Percentiles rank a stretch among this genome's conserved stretches.
phyloP scores from a whole-genome alignment of 208 protist species.

The Porcisia hertigi region DNA sequence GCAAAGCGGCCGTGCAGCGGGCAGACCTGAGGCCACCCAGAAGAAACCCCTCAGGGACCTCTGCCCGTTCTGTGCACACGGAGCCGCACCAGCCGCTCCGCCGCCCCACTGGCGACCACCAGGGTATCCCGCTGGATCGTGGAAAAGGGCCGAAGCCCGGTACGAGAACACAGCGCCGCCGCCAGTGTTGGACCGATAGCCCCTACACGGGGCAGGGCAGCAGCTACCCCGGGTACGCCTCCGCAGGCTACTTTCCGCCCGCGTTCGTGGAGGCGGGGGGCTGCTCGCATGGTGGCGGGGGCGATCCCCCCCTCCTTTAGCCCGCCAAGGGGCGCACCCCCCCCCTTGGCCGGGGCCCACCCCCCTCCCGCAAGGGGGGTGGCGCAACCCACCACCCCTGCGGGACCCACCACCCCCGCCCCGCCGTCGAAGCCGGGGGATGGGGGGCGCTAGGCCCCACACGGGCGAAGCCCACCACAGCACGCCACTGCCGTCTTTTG shows the following conservation, averaged over 20 bases:
- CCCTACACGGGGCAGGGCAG: neutral
- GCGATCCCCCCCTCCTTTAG: neutral
- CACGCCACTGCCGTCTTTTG: no score
- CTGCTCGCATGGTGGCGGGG: neutral
- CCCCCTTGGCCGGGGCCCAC: neutral
- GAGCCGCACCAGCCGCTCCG: conserved; percentile 7
- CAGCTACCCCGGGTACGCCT: neutral
- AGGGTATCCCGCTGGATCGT: neutral
- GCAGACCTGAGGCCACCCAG: neutral
- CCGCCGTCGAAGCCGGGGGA: no score
- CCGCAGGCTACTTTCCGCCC: conserved; percentile 1
- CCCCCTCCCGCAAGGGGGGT: no score
- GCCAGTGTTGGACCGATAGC: conserved; percentile 9
- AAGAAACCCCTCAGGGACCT: neutral
- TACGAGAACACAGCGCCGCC: conserved; percentile 1
- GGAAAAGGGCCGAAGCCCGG: neutral
- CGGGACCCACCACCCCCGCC: no score
- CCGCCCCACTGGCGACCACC: neutral
- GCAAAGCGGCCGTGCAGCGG: neutral
- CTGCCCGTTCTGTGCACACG: conserved; percentile 2
- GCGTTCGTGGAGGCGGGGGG: neutral
- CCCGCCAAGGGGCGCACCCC: neutral
- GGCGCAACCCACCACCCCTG: no score
- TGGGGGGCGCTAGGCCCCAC: no score
- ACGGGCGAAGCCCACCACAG: no score